phyloP scores from a whole-genome alignment of 2,329 filamentous ascomycete genomes.

The Lecanicillium sp. region DNA sequence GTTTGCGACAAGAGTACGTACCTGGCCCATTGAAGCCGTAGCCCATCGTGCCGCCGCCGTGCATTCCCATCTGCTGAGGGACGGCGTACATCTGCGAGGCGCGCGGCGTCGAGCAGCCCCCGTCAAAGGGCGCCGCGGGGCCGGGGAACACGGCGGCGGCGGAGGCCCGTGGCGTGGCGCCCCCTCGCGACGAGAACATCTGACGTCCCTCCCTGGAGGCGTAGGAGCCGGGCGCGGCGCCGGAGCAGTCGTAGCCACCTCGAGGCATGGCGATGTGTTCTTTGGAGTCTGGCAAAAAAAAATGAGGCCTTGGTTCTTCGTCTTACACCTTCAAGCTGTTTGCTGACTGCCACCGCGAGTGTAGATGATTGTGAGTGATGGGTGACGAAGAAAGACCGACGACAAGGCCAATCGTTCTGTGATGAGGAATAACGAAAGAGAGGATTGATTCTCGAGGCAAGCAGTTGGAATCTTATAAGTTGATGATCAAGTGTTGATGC shows the following conservation, averaged over 20 bases:
- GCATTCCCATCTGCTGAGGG: background rate
- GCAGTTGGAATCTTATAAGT: background rate
- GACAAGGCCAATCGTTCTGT: background rate
- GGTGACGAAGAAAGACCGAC: background rate
- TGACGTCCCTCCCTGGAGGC: slow-evolving; percentile 4
- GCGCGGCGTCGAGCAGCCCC: background rate
- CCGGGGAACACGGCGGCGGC: background rate
- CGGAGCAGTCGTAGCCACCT: slow-evolving; percentile 11
- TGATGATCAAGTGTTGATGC: background rate
- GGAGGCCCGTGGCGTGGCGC: slow-evolving; percentile 6
- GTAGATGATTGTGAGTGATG: too few relatives aligned
- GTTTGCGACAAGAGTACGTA: too few relatives aligned
- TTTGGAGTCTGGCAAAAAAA: background rate
- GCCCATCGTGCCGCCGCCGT: background rate
- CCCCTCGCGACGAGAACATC: background rate
- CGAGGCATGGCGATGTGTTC: slow-evolving; percentile 2
- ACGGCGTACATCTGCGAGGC: background rate
- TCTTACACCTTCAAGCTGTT: background rate
- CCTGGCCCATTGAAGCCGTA: background rate
- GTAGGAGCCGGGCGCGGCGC: slow-evolving; percentile 9
- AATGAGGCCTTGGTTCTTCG: background rate
- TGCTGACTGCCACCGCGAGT: too few relatives aligned
- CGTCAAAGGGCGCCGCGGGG: background rate
- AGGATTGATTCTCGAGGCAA: background rate
- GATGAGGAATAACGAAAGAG: background rate